Conservation (phyloP, 2,329 filamentous ascomycete genomes). For the Laburnicola sp. region DNA sequence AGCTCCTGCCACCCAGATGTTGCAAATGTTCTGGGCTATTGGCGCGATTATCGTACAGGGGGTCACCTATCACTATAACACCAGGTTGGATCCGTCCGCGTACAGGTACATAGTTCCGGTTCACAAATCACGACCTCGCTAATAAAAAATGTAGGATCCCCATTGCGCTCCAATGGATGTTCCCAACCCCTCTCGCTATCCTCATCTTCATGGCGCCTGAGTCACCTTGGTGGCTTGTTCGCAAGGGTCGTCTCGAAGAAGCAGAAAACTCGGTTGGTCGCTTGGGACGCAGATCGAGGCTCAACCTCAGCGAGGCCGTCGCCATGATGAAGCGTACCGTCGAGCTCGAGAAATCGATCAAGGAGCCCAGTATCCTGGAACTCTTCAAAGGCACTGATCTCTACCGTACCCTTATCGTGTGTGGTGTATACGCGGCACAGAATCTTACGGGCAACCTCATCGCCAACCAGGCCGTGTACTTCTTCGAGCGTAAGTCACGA, state of each 20-base stretch:
- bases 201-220: slow-evolving; percentile 56
- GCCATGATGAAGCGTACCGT: slow-evolving; percentile 64
- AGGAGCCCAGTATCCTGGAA: slow-evolving; percentile 55
- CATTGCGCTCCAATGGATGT: slow-evolving; percentile 50
- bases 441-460: slow-evolving; percentile 66
- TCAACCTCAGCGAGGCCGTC: slow-evolving; percentile 51
- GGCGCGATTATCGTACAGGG: slow-evolving; percentile 63
- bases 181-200: slow-evolving; percentile 49
- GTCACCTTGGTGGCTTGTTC: slow-evolving; percentile 33
- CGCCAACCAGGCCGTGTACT: slow-evolving; percentile 65
- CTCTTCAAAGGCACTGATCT: slow-evolving; percentile 60
- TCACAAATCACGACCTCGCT: slow-evolving; percentile 6
- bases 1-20: slow-evolving; percentile 62
- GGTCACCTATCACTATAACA: slow-evolving; percentile 59
- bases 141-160: slow-evolving; percentile 25
- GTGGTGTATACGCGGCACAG: slow-evolving; percentile 61
- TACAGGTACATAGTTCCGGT: slow-evolving; percentile 21
- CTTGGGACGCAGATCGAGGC: slow-evolving; percentile 52
- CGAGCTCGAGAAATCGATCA: slow-evolving; percentile 56
- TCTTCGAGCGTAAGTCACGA: slow-evolving; percentile 57
- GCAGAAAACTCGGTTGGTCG: slow-evolving; percentile 54
- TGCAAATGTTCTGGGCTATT: slow-evolving; percentile 69
- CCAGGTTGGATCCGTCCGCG: slow-evolving; percentile 7
- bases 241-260: slow-evolving; percentile 47
- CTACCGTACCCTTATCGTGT: slow-evolving; percentile 59